These are phyloP conservation scores for Ambrosia hybrid DNA, from an alignment of 140 eudicot genomes.

Conservation along the genomic window DNA sequence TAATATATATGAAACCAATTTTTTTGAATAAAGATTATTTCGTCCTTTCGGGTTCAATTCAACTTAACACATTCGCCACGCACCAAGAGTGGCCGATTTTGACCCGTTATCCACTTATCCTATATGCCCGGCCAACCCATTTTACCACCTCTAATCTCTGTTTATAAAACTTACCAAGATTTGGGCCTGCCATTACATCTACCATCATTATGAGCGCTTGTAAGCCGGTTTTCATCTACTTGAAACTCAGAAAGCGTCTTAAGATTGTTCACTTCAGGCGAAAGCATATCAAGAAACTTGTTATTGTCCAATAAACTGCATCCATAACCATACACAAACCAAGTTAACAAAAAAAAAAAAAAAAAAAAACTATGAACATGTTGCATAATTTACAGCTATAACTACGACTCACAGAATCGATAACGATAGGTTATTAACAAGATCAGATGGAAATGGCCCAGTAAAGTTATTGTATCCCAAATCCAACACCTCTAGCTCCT, in stretches of 20 bases:
- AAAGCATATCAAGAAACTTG: constrained; percentile 43
- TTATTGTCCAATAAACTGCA: constrained; percentile 68
- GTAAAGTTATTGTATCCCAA: constrained; percentile 71
- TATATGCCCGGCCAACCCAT: not conserved
- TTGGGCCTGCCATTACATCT: constrained; percentile 31
- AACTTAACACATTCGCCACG: not conserved
- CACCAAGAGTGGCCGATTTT: too few species aligned
- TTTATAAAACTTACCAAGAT: constrained; percentile 40
- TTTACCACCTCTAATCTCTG: not conserved
- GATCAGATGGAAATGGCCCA: constrained; percentile 48
- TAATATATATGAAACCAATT: too few species aligned
- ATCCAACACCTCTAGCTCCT: constrained; percentile 71
- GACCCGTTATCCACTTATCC: too few species aligned
- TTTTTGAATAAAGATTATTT: not conserved
- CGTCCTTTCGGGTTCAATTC: not conserved
- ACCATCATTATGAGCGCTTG: constrained; percentile 21
- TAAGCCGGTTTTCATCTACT: constrained; percentile 50
- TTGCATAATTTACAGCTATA: not conserved
- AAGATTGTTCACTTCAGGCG: constrained; percentile 50
- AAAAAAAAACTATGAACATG: not conserved
- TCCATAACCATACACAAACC: not conserved
- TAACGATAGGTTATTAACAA: constrained; percentile 51
- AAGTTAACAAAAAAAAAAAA: constrained; percentile 21
- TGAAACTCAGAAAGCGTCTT: constrained; percentile 59
- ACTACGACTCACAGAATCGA: constrained; percentile 58